Evolutionary conservation across 208 protist species (phyloP), one percentile per base, ranked within the genome.

Genomic region (Phytomonas francai): DNA sequence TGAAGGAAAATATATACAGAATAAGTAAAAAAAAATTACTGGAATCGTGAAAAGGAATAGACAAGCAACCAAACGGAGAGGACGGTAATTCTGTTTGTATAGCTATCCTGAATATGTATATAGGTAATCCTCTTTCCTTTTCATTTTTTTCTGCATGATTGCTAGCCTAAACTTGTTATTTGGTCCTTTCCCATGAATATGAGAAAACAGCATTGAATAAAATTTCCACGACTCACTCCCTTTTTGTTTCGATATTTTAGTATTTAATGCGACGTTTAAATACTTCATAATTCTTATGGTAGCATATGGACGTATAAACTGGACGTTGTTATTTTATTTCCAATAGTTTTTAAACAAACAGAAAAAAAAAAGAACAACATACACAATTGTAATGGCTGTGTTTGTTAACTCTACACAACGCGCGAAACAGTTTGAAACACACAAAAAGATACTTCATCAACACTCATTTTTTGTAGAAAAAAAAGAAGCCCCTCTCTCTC

Each of bases 1-100:
- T 22, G 22, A 64, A 75, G 16, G 12, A 45, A 36, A 63, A 63
- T 69, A 63, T 31, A 67, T 72, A 72, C 56, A 71, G 65, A 28
- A 51, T 30, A 70, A 66, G 30, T 74, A 67, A 75, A 59, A 63
- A 5, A n/a, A 45, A 66, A 33, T 49, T 31, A 27, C 34, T 65
- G 57, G 31, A 30, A 72, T 34, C 58, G 45, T 70, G 59, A 79
- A 58, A 30, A 62, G 28, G n/a, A 66, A 60, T 9, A 27, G 8
- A 34, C 4, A 63, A 58, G 22, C 28, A 65, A 33, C 59, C 19
- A 58, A 49, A 25, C 7, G 33, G 9, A 54, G 57, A 71, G 57
- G 59, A 45, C 28, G 54, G 45, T 45, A 1, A 25, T 6, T 31
- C 11, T 22, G 51, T 0, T 30, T 19, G 29, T 51, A 19, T 19